These are phyloP conservation scores for Melanomma pulvis-pyrius DNA, from an alignment of 495 filamentous ascomycete genomes.

Conservation along the genomic window DNA sequence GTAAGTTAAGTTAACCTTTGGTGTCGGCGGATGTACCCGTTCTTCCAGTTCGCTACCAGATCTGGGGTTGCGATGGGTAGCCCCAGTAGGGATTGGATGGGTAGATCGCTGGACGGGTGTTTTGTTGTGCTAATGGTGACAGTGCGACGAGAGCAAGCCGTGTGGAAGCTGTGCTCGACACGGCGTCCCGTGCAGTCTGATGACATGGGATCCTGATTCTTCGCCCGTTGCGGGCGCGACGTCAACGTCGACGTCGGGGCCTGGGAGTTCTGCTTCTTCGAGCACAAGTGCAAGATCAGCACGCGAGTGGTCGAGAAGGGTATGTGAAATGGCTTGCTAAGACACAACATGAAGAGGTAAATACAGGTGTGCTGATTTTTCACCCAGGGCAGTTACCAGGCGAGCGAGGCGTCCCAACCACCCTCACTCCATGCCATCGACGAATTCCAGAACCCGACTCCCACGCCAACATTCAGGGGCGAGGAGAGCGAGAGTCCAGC, in stretches of 20 bases:
- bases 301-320: too few relatives aligned
- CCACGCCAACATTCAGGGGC: neutral
- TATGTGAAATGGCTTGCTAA: too few relatives aligned
- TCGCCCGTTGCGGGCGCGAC: too few relatives aligned
- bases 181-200: constrained; percentile 30
- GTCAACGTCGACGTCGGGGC: too few relatives aligned
- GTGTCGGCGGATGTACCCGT: neutral
- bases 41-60: too few relatives aligned
- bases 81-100: too few relatives aligned
- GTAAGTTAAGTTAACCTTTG: constrained; percentile 9
- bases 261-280: neutral
- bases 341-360: too few relatives aligned
- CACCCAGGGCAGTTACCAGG: too few relatives aligned
- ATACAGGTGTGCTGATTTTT: too few relatives aligned
- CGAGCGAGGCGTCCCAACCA: neutral
- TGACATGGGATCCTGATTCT: constrained; percentile 23
- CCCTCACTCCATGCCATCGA: neutral
- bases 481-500: neutral
- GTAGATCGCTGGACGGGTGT: too few relatives aligned
- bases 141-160: constrained; percentile 35
- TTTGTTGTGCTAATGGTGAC: neutral
- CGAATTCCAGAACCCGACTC: neutral
- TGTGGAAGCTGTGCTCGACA: constrained; percentile 29
- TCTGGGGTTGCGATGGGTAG: too few relatives aligned
- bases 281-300: too few relatives aligned